Percentiles rank a stretch among this genome's conserved stretches.
phyloP scores from a whole-genome alignment of 2,329 filamentous ascomycete species.

The Cladosporium cucumerinum region DNA sequence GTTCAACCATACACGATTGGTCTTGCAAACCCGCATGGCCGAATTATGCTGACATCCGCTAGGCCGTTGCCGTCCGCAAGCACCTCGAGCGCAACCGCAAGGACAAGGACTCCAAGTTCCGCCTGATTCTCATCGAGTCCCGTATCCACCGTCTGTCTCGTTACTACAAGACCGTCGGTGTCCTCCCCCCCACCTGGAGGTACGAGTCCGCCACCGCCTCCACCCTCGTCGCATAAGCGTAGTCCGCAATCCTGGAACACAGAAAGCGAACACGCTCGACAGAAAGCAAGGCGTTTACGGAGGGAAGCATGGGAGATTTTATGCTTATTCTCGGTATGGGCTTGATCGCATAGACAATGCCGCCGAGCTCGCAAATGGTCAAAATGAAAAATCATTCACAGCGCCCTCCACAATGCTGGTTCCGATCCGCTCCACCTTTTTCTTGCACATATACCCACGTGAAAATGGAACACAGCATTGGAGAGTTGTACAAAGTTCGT shows the following conservation, averaged over 20 bases:
- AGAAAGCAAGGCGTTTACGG: conserved; percentile 5
- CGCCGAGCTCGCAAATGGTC: conserved; percentile 15
- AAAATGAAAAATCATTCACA: conserved; percentile 17
- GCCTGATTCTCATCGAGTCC: conserved; percentile 99
- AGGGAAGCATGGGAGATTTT: conserved; percentile 16
- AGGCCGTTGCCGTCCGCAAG: conserved; percentile 99
- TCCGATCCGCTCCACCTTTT: conserved; percentile 1
- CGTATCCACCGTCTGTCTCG: conserved; percentile 99
- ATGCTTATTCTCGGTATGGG: conserved; percentile 13
- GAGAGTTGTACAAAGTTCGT: not conserved
- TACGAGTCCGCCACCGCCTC: conserved; percentile 97
- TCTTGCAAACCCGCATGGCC: conserved; percentile 14
- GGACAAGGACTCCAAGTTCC: conserved; percentile 99
- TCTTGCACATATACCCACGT: not conserved
- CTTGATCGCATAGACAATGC: conserved; percentile 15
- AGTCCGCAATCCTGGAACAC: conserved; percentile 10
- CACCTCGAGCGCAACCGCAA: conserved; percentile 99
- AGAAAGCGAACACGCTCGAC: conserved; percentile 11
- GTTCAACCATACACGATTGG: conserved; percentile 20
- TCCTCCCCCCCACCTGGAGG: conserved; percentile 88
- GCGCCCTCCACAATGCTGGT: conserved; percentile 15
- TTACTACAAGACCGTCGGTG: conserved; percentile 97
- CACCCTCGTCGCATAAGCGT: conserved; percentile 82
- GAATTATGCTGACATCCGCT: conserved; percentile 13
- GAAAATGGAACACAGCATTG: conserved; percentile 5